Conservation (phyloP, 306 rosid species). For the Gynostemma pentaphyllum region DNA sequence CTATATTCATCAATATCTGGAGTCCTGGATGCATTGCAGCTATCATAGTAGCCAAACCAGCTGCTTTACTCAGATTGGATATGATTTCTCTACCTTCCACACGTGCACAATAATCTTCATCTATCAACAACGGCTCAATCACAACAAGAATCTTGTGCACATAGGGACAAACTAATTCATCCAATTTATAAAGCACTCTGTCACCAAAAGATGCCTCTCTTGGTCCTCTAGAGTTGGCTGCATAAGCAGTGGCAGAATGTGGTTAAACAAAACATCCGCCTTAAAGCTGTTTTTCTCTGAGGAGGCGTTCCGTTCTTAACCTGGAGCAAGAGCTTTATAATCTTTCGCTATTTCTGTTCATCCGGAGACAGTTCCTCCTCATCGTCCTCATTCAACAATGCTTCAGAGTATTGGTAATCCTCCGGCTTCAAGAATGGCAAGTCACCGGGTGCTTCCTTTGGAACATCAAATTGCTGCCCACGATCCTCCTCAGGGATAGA, state of each 20-base stretch:
- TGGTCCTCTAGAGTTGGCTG: constrained; percentile 58
- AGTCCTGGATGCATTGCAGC: constrained; percentile 81
- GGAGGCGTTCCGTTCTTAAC: constrained; percentile 63
- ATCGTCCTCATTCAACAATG: constrained; percentile 47
- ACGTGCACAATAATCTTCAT: no score
- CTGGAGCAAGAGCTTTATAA: constrained; percentile 56
- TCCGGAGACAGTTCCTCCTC: no score
- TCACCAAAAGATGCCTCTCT: constrained; percentile 81
- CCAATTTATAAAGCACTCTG: constrained; percentile 65
- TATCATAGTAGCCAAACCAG: constrained; percentile 95
- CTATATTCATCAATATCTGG: constrained; percentile 81
- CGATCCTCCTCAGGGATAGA: no score
- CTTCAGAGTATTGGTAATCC: constrained; percentile 54
- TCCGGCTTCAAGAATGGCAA: no score
- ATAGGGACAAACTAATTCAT: no score
- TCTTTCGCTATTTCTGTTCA: constrained; percentile 60
- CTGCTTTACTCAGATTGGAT: no score
- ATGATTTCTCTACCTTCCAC: no score
- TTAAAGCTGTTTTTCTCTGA: constrained; percentile 50
- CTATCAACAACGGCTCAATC: no score
- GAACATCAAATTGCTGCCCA: no score
- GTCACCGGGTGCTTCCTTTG: no score
- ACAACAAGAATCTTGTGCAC: no score
- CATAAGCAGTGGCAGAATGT: no score
- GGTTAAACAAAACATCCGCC: constrained; percentile 59